Evolutionary conservation across 495 filamentous ascomycete genomes (phyloP), one percentile per base, ranked within the genome.

Genomic region (Penicillium egyptiacum): DNA sequence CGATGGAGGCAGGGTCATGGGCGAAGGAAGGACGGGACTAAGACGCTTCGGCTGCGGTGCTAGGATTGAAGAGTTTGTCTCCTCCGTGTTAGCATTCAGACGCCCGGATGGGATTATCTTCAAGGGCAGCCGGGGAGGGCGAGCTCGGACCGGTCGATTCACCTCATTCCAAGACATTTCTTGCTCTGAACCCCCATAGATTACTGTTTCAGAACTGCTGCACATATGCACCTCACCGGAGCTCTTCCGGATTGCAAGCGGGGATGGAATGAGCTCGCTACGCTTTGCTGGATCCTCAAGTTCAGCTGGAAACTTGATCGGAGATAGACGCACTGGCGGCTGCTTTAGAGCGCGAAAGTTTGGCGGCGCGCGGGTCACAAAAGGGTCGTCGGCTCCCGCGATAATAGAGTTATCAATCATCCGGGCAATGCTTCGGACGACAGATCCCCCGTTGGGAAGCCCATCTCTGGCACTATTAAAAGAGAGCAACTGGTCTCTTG

Each of bases 211-310:
- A 17, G 53, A 35, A 19, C 20, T 22, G 8, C n/a, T 35, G 20
- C 53, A 55, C 42, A 28, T 55, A 5, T 40, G 31, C 7, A 55
- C 30, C 16, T 55, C 53, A 11, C 53, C 53, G 39, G 53, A 55
- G 8, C 4, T 5, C 31, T 55, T 55, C 35, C 42, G 42, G 16
- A 55, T 46, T 14, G 31, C 9, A 14, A 55, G 42, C 3, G 53
- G 53, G 16, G 53, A 17, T 25, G 53, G 53, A 6, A 55, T 17
- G 16, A 55, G 33, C 14, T 39, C 31, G 2, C n/a, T 40, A 40
- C 39, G 53, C 30, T 35, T 55, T n/a, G 7, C 22, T 35, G 53
- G 41, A 28, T 47, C 42, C 10, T 45, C 14, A 19, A 55, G 20
- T 5, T 30, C 53, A 22, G 43, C 33, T 28, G 53, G 53, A 9